Evolutionary conservation across 2,329 filamentous ascomycete genomes (phyloP).

Genomic region (Pyrenophora seminiperda): DNA sequence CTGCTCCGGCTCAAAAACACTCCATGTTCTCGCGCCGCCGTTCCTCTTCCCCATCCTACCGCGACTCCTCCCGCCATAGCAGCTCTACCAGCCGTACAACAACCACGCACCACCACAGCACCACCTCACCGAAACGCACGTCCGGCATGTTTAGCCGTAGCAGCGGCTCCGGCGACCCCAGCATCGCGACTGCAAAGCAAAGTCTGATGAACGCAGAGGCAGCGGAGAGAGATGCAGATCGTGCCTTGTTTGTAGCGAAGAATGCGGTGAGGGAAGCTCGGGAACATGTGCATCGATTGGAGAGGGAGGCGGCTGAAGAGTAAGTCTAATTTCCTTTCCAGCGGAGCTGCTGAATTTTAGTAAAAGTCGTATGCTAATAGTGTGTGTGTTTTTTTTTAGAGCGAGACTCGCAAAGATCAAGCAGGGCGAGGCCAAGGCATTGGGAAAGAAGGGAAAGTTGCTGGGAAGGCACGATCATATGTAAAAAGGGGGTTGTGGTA

Average conservation of each 20-base stretch:
- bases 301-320: constrained; percentile 62
- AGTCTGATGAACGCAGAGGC: constrained; percentile 66
- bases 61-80: constrained; percentile 25
- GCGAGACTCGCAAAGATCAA: constrained; percentile 69
- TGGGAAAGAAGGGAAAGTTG: constrained; percentile 71
- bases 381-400: too few species aligned
- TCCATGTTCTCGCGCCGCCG: constrained; percentile 48
- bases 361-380: not conserved
- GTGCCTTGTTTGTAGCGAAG: constrained; percentile 64
- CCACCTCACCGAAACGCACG: constrained; percentile 35
- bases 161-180: constrained; percentile 61
- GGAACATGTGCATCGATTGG: constrained; percentile 66
- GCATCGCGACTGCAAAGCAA: constrained; percentile 65
- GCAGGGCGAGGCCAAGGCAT: constrained; percentile 66
- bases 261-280: constrained; percentile 65
- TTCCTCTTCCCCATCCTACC: constrained; percentile 33
- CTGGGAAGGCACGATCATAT: constrained; percentile 54
- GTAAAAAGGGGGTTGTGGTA: too few species aligned
- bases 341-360: not conserved
- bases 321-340: constrained; percentile 5
- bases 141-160: constrained; percentile 51
- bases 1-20: constrained; percentile 32
- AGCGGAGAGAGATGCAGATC: constrained; percentile 69
- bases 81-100: constrained; percentile 19
- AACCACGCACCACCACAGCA: constrained; percentile 20